Conservation (phyloP, 2,329 filamentous ascomycete genomes). For the Drechslera avenae region DNA sequence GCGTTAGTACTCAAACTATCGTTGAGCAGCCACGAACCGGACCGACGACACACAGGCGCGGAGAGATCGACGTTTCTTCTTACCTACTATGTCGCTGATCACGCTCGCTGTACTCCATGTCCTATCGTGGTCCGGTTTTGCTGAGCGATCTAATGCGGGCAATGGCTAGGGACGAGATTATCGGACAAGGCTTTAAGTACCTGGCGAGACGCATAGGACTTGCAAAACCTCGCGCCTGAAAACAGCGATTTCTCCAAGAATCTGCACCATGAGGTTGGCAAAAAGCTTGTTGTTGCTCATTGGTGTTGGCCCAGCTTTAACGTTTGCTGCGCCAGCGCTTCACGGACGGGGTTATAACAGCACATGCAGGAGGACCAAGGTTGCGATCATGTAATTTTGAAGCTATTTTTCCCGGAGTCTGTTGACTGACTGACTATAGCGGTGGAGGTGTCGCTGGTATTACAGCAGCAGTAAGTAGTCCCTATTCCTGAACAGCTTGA, state of each 20-base stretch:
- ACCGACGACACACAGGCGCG: constrained; percentile 1
- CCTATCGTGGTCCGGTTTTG: background rate
- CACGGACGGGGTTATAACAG: constrained; percentile 21
- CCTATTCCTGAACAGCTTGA: background rate
- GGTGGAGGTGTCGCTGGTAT: constrained; percentile 68
- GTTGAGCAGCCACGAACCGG: background rate
- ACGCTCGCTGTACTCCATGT: background rate
- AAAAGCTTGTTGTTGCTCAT: constrained; percentile 6
- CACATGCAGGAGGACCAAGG: constrained; percentile 40
- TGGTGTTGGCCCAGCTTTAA: constrained; percentile 9
- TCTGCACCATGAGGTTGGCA: constrained; percentile 6
- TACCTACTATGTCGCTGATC: background rate
- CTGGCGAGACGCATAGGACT: background rate
- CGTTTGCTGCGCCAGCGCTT: constrained; percentile 23
- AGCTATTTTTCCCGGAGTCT: background rate
- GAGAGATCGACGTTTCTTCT: background rate
- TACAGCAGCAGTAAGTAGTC: constrained; percentile 59
- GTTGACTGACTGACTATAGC: constrained; percentile 21
- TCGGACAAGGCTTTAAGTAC: constrained; percentile 5
- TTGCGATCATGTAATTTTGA: constrained; percentile 38
- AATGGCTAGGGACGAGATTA: background rate
- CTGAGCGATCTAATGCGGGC: constrained; percentile 1
- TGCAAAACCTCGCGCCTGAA: background rate
- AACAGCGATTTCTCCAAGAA: background rate
- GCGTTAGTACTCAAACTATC: background rate